A percentile compares a stretch with the other conserved stretches of the same genome.
phyloP scores from a whole-genome alignment of 2,329 filamentous ascomycete genomes.

The Aspergillus awamori region DNA sequence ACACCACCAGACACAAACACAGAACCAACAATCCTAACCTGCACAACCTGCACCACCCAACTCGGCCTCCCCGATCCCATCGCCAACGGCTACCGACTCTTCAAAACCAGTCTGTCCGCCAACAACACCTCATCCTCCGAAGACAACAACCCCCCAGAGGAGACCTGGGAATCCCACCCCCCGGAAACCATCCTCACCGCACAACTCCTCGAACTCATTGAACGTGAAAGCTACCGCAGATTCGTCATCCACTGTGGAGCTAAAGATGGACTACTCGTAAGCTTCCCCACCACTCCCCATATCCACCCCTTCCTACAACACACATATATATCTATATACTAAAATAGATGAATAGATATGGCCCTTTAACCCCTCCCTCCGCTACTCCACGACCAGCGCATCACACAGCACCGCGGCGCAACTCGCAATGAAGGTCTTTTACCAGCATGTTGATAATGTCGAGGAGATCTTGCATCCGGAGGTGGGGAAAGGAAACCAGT shows the following conservation, averaged over 20 bases:
- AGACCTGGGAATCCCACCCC: slow-evolving; percentile 32
- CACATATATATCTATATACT: slow-evolving; percentile 49
- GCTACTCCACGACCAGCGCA: slow-evolving; percentile 54
- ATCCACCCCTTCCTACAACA: not conserved
- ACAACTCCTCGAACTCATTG: slow-evolving; percentile 58
- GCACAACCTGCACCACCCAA: slow-evolving; percentile 32
- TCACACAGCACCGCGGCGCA: slow-evolving; percentile 37
- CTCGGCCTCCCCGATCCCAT: slow-evolving; percentile 47
- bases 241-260: slow-evolving; percentile 53
- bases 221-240: slow-evolving; percentile 58
- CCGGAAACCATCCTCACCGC: slow-evolving; percentile 52
- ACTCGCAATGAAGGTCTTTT: slow-evolving; percentile 63
- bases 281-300: slow-evolving; percentile 1
- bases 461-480: slow-evolving; percentile 41
- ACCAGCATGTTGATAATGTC: slow-evolving; percentile 41
- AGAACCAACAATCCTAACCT: slow-evolving; percentile 33
- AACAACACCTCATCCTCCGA: slow-evolving; percentile 6
- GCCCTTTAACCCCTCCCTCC: slow-evolving; percentile 64
- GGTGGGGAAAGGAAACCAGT: slow-evolving; percentile 41
- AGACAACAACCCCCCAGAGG: too few relatives aligned
- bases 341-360: slow-evolving; percentile 43
- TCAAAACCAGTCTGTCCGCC: slow-evolving; percentile 51
- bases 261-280: slow-evolving; percentile 42
- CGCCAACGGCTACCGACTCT: slow-evolving; percentile 51
- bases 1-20: slow-evolving; percentile 28